Evolutionary conservation across 495 filamentous ascomycete species (phyloP), one percentile per base, ranked within the genome.

Genomic region (Talaromyces nanjingensis): DNA sequence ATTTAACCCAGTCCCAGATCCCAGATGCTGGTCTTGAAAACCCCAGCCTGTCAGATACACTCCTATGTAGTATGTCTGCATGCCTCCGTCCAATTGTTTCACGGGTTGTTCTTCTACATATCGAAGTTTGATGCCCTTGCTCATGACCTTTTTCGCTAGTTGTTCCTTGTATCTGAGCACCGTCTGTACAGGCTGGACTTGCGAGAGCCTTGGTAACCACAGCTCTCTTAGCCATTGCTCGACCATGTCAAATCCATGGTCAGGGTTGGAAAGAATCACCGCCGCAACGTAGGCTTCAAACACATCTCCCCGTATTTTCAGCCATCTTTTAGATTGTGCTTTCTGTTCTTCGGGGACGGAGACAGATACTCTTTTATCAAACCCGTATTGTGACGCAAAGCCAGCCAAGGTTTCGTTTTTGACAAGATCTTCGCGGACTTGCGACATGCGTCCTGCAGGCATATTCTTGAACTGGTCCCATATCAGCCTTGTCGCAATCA

Each of bases 221-320:
- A 96, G 71, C 9, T 75, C 72, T 54, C 81, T 83, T 56, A 97
- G 71, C 91, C 91, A 97, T 25, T 79, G 66, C 60, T 87, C 80
- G 7, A 79, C 87, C 16, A 76, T 77, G 59, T 69, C 64, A 58
- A 89, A 81, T 6, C 91, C 91, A 49, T 83, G 68, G 11, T 69
- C 72, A 0, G 84, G 75, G 68, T 89, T 80, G 12, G 86, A 86
- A 8, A 91, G 73, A 53, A 96, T 81, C 25, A 91, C 71, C 12
- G 89, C 92, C 20, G 90, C 92, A 9, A 92, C 83, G 71, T 93
- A 96, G 2, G 92, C 88, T 73, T 97, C 92, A 69, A 97, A 93
- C 8, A 97, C 82, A 72, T 97, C 92, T 8, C 86, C 92, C 56
- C 86, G 76, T 18, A 87, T 84, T 71, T 97, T 97, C 31, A 77